Evolutionary conservation across 164 flowering plant species (phyloP), one percentile per base, ranked within the genome.

Genomic region (Akebia trifoliata): DNA sequence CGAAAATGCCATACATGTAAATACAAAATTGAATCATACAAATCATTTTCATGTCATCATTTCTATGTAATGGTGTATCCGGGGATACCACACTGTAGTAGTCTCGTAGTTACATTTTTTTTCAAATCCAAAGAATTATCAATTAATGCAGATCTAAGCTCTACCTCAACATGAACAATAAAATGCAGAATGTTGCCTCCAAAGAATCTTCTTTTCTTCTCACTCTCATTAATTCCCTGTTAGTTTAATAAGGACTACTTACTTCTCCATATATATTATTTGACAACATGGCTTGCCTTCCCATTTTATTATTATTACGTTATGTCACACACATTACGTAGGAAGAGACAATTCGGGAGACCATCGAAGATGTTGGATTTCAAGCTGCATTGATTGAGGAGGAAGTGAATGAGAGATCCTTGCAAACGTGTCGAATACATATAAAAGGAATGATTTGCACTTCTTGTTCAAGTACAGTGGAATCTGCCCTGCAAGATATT

Each of bases 371-470:
- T 69, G 89, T 48, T 55, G 95, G 97, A 6, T 87, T 87, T 69
- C 46, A 76, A 56, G 91, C 94, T 12, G 44, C 78, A 8, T 39
- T 79, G 65, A 70, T 82, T 15, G 32, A 66, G 46, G 90, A 77
- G 22, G 82, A 76, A n/a, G 25, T 45, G 2, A 62, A 36, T 58
- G 81, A 77, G 26, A 66, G 42, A 39, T 50, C 73, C 8, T 54
- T 35, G 22, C 82, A 73, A 54, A 70, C 75, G 39, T 86, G 96
- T 42, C 69, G 90, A 22, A 67, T 91, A 14, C 79, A 50, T 2
- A 80, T 86, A 30, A 80, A 72, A 56, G 92, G 96, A 50, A 86
- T 91, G 94, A 84, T 89, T 17, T 88, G 98, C 70, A 81, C 96
- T 36, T 71, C 91, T 29, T 91, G 98, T 70, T 77, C 89, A 38